phyloP scores from a whole-genome alignment of 495 filamentous ascomycete species.

The Penicillium maclennaniae region DNA sequence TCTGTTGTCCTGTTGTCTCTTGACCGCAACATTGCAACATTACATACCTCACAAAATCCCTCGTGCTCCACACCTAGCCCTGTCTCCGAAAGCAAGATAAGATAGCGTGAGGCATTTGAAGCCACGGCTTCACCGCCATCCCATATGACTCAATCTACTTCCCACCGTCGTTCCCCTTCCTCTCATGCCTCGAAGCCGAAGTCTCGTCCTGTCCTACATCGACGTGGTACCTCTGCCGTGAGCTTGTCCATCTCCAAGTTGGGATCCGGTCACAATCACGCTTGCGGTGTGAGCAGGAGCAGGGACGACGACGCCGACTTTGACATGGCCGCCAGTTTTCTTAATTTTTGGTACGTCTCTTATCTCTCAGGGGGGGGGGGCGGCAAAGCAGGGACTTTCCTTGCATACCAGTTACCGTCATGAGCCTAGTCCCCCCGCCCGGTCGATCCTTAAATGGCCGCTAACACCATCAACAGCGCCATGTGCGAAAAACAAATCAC shows the following conservation, averaged over 20 bases:
- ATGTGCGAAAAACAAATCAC: slow-evolving; percentile 67
- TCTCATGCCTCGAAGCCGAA: slow-evolving; percentile 34
- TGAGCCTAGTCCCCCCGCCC: not conserved
- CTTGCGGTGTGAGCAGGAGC: slow-evolving; percentile 6
- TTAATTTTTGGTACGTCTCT: slow-evolving; percentile 61
- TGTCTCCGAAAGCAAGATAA: slow-evolving; percentile 22
- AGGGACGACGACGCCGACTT: slow-evolving; percentile 43
- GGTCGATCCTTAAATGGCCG: slow-evolving; percentile 12
- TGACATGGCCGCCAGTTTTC: slow-evolving; percentile 59
- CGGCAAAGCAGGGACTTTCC: slow-evolving; percentile 14
- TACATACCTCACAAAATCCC: not conserved
- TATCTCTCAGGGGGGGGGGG: slow-evolving; percentile 18
- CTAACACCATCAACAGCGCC: slow-evolving; percentile 42
- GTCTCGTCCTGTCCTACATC: slow-evolving; percentile 34
- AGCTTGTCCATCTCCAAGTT: slow-evolving; percentile 39
- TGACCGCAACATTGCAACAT: not conserved
- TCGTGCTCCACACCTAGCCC: slow-evolving; percentile 28
- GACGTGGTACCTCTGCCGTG: slow-evolving; percentile 33
- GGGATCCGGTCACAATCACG: slow-evolving; percentile 35
- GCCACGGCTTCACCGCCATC: slow-evolving; percentile 38
- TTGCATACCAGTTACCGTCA: slow-evolving; percentile 27
- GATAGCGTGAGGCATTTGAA: slow-evolving; percentile 32
- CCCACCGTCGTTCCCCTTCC: slow-evolving; percentile 37
- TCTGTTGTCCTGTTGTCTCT: not conserved
- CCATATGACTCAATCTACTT: slow-evolving; percentile 40